These are phyloP conservation scores for Penicillium cataractarum DNA, from an alignment of 495 filamentous ascomycete species.

Conservation along the genomic window DNA sequence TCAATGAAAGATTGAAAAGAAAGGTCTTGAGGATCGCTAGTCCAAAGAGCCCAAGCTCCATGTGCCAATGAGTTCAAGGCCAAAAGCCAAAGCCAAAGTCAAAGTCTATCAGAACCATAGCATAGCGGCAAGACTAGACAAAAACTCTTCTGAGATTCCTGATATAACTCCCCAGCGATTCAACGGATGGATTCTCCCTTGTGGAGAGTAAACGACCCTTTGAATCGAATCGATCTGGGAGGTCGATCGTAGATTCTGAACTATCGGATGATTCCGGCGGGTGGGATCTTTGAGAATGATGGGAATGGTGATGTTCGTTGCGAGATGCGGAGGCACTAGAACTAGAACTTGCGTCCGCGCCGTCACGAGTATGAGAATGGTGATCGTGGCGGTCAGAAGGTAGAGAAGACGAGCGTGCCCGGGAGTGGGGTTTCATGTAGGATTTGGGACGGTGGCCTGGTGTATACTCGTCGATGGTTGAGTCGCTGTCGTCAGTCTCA, in stretches of 20 bases:
- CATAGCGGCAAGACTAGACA: constrained; percentile 15
- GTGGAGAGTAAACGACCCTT: constrained; percentile 56
- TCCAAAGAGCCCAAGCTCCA: background rate
- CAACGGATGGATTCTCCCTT: constrained; percentile 39
- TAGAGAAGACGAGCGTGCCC: constrained; percentile 34
- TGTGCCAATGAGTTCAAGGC: background rate
- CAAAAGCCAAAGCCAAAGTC: background rate
- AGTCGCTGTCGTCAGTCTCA: constrained; percentile 49
- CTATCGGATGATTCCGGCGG: constrained; percentile 26
- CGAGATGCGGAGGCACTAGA: constrained; percentile 7
- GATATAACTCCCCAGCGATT: constrained; percentile 43
- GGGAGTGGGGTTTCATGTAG: constrained; percentile 30
- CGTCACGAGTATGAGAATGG: background rate
- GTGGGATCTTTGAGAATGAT: constrained; percentile 13
- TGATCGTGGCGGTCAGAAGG: constrained; percentile 15
- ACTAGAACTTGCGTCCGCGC: background rate
- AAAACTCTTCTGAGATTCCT: constrained; percentile 34
- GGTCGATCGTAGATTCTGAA: constrained; percentile 53
- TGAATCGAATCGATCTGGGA: constrained; percentile 69
- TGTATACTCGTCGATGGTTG: constrained; percentile 33
- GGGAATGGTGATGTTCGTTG: constrained; percentile 5
- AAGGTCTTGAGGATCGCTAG: background rate
- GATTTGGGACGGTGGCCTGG: constrained; percentile 22
- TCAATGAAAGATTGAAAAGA: background rate
- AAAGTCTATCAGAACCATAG: constrained; percentile 1